Base-by-base conservation (phyloP, 371 early-diverging fungal species). In the Saksenaea vasiformis region DNA sequence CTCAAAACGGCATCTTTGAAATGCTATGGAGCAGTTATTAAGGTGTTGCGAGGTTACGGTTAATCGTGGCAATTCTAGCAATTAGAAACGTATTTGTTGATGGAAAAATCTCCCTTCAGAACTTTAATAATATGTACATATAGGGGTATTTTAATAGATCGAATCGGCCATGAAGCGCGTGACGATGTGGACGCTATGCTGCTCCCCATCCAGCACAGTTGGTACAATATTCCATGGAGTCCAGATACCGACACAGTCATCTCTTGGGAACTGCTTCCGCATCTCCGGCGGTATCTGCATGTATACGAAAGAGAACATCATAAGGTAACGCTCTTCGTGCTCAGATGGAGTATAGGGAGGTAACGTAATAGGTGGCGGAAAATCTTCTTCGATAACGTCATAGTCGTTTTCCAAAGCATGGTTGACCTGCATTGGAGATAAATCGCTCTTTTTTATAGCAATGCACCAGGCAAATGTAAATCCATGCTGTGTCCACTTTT, bases 131-230 rank as follows among this genome's bases (percentile, higher is more conserved):
- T n/a, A n/a, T n/a, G n/a, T n/a, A n/a, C n/a, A n/a, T n/a, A n/a
- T n/a, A n/a, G n/a, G n/a, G n/a, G 31, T 4, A 31, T 31, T 31
- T 22, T 57, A 60, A 38, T 60, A 60, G n/a, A 60, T 28, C 14
- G 44, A 39, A 26, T 60, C 60, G 15, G 60, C 28, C 60, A 60
- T 60, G 27, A 60, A 60, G 24, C 60, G 60, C 28, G 39, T 44
- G n/a, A 44, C 28, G 2, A 60, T 43, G 5, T 60, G 47, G 41
- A 60, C 60, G 11, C 43, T 28, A 3, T 43, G 44, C 28, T 27
- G 14, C 28, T 60, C 31, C 15, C 31, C 41, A 47, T 60, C 15
- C 14, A 60, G 13, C 7, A 31, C 17, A 13, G 44, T 41, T 5
- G 60, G n/a, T 26, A 60, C 43, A 31, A 19, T 26, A 4, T 41